phyloP scores from a whole-genome alignment of 108 stramenopile species.

The Cylindrotheca closterium region DNA sequence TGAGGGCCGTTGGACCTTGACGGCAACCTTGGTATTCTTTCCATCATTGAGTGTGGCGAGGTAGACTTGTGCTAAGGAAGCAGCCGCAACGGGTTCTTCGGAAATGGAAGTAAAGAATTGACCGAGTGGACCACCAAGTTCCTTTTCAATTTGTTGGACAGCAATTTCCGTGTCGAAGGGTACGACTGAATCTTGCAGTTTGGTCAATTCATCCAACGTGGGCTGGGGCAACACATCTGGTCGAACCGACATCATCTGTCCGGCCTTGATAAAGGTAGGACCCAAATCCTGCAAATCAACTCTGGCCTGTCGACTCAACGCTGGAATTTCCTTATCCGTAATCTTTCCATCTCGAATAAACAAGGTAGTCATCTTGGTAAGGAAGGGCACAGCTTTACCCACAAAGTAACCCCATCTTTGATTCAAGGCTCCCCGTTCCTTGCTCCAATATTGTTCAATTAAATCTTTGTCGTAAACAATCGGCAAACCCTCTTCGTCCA shows the following conservation, averaged over 20 bases:
- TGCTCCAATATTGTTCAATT: slow-evolving; percentile 90
- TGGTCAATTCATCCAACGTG: slow-evolving; percentile 86
- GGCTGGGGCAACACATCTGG: slow-evolving; percentile 91
- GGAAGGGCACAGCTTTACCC: slow-evolving; percentile 84
- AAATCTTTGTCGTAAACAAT: slow-evolving; percentile 89
- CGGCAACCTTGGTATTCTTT: slow-evolving; percentile 75
- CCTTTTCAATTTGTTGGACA: slow-evolving; percentile 77
- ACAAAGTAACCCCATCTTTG: slow-evolving; percentile 91
- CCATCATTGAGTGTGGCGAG: slow-evolving; percentile 77
- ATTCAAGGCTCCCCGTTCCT: slow-evolving; percentile 85
- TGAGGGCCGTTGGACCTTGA: slow-evolving; percentile 88
- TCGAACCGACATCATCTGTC: slow-evolving; percentile 89
- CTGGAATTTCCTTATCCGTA: slow-evolving; percentile 79
- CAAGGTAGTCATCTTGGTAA: slow-evolving; percentile 72
- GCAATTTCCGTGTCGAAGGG: slow-evolving; percentile 84
- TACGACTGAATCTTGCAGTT: slow-evolving; percentile 89
- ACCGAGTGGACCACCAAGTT: slow-evolving; percentile 83
- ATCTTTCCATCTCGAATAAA: slow-evolving; percentile 85
- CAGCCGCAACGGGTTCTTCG: slow-evolving; percentile 89
- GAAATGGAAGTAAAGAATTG: slow-evolving; percentile 84
- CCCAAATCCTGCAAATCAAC: slow-evolving; percentile 92
- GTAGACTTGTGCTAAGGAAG: slow-evolving; percentile 87
- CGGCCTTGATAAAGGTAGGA: slow-evolving; percentile 82
- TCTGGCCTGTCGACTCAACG: slow-evolving; percentile 77
- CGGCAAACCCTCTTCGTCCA: slow-evolving; percentile 89